Base-by-base conservation (phyloP, 2,329 filamentous ascomycete genomes). In the Zarea fungicola region DNA sequence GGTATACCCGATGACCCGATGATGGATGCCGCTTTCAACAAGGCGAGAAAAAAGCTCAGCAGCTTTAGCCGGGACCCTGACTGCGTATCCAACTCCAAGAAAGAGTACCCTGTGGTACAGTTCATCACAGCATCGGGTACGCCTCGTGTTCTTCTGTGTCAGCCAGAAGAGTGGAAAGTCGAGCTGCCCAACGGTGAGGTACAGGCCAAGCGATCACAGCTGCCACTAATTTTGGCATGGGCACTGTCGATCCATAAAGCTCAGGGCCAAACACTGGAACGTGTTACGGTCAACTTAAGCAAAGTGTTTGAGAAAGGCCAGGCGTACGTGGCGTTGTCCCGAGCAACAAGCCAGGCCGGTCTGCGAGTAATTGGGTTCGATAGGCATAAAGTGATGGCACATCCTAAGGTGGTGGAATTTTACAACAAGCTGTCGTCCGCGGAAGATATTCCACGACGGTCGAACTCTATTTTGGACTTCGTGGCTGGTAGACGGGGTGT, bases 231-330 rank as follows among this genome's bases (percentile, higher is more conserved):
- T 54, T 76, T 99, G 25, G 93, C 93, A 0, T 99, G 93, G 93
- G 93, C 93, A 2, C 71, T 99, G 18, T 96, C 90, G 1, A 99
- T 99, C 52, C 93, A 99, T 73, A 99, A 99, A 69, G 93, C 93
- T 1, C 92, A 97, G 64, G 92, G 92, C 2, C 92, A 97, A 65
- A 97, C 92, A 1, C 72, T 96, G 22, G 90, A 95, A 61, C 79
- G 92, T 43, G 93, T 99, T 52, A 95, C 95, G 62, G 93, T 99
- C 22, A 90, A 99, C 63, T 75, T 99, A 1, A 87, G 89, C 25
- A 86, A 82, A 53, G 88, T 96, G 1, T 99, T 99, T 59, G 93
- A 99, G 65, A 96, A 96, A 66, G 93, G 93, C 0, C 93, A 99
- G 66, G 93, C 93, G 6, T 99, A 99, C 62, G 93, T 99, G 44